These are phyloP conservation scores for Dryas octopetala DNA, from an alignment of 306 rosid species.

Conservation along the genomic window DNA sequence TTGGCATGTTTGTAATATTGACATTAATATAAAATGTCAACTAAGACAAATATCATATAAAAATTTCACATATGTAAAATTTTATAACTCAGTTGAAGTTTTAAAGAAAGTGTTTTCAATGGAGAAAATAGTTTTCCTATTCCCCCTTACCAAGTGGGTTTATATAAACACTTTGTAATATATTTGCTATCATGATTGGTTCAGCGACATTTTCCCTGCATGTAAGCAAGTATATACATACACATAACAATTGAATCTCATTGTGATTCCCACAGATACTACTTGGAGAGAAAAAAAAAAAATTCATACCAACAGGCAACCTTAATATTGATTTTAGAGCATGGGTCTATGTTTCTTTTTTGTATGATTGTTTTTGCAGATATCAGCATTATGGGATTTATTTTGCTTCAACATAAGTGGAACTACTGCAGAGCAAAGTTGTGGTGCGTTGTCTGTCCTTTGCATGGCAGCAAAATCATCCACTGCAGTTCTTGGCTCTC, in stretches of 20 bases:
- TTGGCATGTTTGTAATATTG: not conserved
- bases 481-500: slow-evolving; percentile 67
- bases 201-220: not conserved
- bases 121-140: not conserved
- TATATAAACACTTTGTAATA: not conserved
- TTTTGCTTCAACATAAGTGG: slow-evolving; percentile 91
- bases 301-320: not conserved
- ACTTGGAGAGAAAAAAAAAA: not conserved
- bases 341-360: not conserved
- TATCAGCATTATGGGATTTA: slow-evolving; percentile 89
- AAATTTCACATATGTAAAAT: not conserved
- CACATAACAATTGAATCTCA: not conserved
- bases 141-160: not conserved
- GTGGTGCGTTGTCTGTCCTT: slow-evolving; percentile 83
- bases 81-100: not conserved
- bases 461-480: slow-evolving; percentile 93
- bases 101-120: not conserved
- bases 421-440: slow-evolving; percentile 88
- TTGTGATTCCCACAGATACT: not conserved
- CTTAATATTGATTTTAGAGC: not conserved
- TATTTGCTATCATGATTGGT: not conserved
- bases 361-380: slow-evolving; percentile 41
- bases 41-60: not conserved
- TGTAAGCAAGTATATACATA: not conserved
- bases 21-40: not conserved